A percentile compares a stretch with the other conserved stretches of the same genome.
Evolutionary conservation across 2,329 filamentous ascomycete species (phyloP).

Genomic region (Fonsecaea pugnacius): DNA sequence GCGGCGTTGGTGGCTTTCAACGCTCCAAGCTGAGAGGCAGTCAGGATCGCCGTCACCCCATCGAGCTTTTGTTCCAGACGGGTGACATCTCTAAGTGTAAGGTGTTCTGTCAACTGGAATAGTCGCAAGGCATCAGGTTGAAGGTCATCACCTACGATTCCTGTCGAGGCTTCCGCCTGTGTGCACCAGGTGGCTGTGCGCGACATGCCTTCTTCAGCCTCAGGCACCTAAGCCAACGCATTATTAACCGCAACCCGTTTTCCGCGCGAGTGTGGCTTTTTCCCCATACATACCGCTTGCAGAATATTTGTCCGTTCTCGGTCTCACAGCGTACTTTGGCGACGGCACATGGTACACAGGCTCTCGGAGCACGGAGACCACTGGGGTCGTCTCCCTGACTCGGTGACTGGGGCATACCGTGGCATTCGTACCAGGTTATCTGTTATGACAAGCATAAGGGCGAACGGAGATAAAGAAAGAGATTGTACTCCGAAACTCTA

Average conservation of each 20-base stretch:
- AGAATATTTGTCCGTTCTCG: slow-evolving; percentile 20
- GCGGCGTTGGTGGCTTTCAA: slow-evolving; percentile 8
- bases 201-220: slow-evolving; percentile 39
- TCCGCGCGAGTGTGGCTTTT: neutral
- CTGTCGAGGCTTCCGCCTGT: slow-evolving; percentile 32
- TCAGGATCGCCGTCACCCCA: slow-evolving; percentile 38
- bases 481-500: neutral
- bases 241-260: neutral
- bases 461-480: neutral
- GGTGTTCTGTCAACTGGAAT: neutral
- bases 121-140: neutral
- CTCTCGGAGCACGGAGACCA: slow-evolving; percentile 25
- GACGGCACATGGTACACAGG: slow-evolving; percentile 31
- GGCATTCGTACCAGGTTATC: neutral
- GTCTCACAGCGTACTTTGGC: slow-evolving; percentile 33
- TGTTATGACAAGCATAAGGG: neutral
- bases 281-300: slow-evolving; percentile 32
- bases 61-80: slow-evolving; percentile 40
- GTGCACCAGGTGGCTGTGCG: slow-evolving; percentile 38
- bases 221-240: slow-evolving; percentile 36
- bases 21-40: slow-evolving; percentile 21
- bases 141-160: slow-evolving; percentile 6
- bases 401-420: slow-evolving; percentile 9
- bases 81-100: slow-evolving; percentile 36
- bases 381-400: slow-evolving; percentile 13